Evolutionary conservation across 768 basidiomycete species (phyloP), one percentile per base, ranked within the genome.

Genomic region (Polyporus arcularius): DNA sequence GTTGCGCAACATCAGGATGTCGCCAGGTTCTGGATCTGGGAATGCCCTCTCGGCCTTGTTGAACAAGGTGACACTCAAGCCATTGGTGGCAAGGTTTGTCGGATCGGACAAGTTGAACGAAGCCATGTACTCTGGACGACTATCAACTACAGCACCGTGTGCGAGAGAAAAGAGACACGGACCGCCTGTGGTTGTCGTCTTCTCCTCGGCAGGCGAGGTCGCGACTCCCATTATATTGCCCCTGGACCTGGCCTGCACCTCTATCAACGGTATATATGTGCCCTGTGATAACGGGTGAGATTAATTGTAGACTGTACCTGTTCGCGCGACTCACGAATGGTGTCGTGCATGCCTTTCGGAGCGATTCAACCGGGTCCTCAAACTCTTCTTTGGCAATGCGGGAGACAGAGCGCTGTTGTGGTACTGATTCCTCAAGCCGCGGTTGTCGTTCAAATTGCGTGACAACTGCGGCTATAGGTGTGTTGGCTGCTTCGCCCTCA

Each of bases 31-130:
- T 15, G 80, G 75, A 39, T 73, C 70, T 1, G 88, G 87, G 3
- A 89, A 70, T 80, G 80, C 85, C 55, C 80, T 75, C 26, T 66
- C 41, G 61, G 82, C 65, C 63, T 77, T 78, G 6, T 80, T 78
- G 66, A 90, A 90, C 55, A 80, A 83, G 78, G 86, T 72, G 9
- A 74, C 52, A 31, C 57, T 65, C 15, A 72, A 66, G 81, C 70
- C 61, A 53, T 73, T 49, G 79, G 62, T n/a, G 70, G 71, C 63
- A n/a, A 71, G 71, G 48, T 76, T 78, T 30, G 83, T 83, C 3
- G 82, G 80, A 65, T 89, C 88, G 8, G 81, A 76, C 15, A 89
- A 68, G 10, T 70, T 70, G 16, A 89, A 58, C 38, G 71, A 78
- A 45, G 77, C 70, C 64, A 57, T 66, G 76, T 74, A 81, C 39